Evolutionary conservation across 805 yeast species (phyloP).

Genomic region (Starmera caribaea): DNA sequence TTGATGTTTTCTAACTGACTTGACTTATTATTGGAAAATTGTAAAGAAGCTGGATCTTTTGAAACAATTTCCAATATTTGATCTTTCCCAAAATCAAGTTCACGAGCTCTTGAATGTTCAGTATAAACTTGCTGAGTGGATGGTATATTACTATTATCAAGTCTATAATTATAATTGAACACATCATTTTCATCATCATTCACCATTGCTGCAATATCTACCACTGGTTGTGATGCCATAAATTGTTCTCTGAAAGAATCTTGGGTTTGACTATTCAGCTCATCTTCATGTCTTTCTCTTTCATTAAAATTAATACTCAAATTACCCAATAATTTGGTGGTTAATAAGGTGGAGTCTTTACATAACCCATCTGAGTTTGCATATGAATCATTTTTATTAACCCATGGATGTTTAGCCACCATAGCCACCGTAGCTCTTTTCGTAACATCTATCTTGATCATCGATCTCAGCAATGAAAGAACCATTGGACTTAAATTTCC

Average conservation of each 20-base stretch:
- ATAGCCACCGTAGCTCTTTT: slow-evolving; percentile 31
- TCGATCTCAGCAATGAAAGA: slow-evolving; percentile 40
- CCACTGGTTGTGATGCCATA: slow-evolving; percentile 39
- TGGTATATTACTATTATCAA: slow-evolving; percentile 13
- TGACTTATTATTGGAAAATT: slow-evolving; percentile 25
- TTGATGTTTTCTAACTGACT: not conserved
- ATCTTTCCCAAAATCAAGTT: slow-evolving; percentile 18
- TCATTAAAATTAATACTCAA: slow-evolving; percentile 36
- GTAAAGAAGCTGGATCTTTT: slow-evolving; percentile 41
- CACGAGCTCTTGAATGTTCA: slow-evolving; percentile 24
- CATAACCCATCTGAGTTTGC: slow-evolving; percentile 40
- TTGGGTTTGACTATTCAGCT: not conserved
- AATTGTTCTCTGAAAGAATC: slow-evolving; percentile 14
- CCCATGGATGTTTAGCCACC: slow-evolving; percentile 50
- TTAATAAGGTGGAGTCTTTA: slow-evolving; percentile 39
- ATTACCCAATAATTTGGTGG: slow-evolving; percentile 39
- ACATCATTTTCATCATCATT: slow-evolving; percentile 24
- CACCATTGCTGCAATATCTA: slow-evolving; percentile 31
- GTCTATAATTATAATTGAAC: too few relatives aligned
- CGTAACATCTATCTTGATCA: slow-evolving; percentile 39
- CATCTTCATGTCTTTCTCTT: slow-evolving; percentile 1
- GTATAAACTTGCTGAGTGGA: slow-evolving; percentile 34
- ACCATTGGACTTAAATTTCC: slow-evolving; percentile 36
- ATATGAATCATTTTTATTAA: slow-evolving; percentile 31
- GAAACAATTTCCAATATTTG: slow-evolving; percentile 29